A percentile compares a stretch with the other conserved stretches of the same genome.
These are phyloP conservation scores for Hypoxylon cercidicola DNA, from an alignment of 495 filamentous ascomycete genomes.

Conservation along the genomic window DNA sequence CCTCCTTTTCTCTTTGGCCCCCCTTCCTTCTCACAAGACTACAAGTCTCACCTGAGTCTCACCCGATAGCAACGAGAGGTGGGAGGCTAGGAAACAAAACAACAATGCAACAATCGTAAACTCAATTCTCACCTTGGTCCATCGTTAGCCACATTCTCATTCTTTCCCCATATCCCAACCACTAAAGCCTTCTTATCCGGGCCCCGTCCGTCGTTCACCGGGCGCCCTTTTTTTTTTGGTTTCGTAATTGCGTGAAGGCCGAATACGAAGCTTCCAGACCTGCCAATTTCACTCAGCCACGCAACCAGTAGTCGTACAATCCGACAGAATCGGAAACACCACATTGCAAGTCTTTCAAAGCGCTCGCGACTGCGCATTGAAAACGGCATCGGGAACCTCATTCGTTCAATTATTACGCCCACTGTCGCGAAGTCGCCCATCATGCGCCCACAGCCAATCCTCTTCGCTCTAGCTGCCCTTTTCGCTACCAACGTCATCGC, in stretches of 20 bases:
- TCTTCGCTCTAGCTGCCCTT: constrained; percentile 30
- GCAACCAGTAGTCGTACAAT: constrained; percentile 5
- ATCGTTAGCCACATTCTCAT: constrained; percentile 27
- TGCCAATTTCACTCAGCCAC: constrained; percentile 16
- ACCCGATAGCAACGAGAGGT: constrained; percentile 15
- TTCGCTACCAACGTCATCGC: constrained; percentile 40
- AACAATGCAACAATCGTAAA: constrained; percentile 25
- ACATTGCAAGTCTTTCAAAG: constrained; percentile 5
- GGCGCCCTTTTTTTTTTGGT: constrained; percentile 15
- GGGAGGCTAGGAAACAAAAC: constrained; percentile 22
- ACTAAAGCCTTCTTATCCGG: background rate
- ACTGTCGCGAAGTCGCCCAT: constrained; percentile 27
- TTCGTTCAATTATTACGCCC: constrained; percentile 17
- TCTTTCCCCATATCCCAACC: constrained; percentile 2
- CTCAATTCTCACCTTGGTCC: constrained; percentile 28
- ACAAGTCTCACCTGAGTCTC: constrained; percentile 14
- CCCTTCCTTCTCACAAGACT: constrained; percentile 16
- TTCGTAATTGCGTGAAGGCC: constrained; percentile 23
- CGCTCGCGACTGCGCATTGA: constrained; percentile 23
- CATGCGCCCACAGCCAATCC: constrained; percentile 38
- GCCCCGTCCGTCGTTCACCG: background rate
- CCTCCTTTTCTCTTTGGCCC: constrained; percentile 26
- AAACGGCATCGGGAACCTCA: constrained; percentile 9
- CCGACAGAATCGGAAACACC: constrained; percentile 5
- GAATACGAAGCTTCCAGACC: constrained; percentile 37